Percentiles rank a stretch among this genome's conserved stretches.
These are phyloP conservation scores for Dipteronia sinensis DNA, from an alignment of 345 rosid genomes.

Conservation along the genomic window DNA sequence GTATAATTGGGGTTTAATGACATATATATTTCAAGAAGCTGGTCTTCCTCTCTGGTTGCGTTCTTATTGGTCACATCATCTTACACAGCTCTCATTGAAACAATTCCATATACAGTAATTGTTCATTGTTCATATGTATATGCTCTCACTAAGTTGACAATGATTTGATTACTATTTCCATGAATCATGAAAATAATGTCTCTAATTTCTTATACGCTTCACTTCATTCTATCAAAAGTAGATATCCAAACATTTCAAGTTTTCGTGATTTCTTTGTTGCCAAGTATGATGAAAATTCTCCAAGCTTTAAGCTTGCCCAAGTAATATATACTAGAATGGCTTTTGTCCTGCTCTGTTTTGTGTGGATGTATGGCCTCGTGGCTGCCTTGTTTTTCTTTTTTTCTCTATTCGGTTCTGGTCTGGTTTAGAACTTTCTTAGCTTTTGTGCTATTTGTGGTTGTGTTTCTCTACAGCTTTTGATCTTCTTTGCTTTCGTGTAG, in stretches of 20 bases:
- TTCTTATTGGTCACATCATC: constrained; percentile 93
- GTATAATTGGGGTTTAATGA: constrained; percentile 18
- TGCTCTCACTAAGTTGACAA: constrained; percentile 15
- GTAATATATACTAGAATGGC: constrained; percentile 51
- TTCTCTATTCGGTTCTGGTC: no score
- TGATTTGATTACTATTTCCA: constrained; percentile 12
- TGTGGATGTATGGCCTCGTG: no score
- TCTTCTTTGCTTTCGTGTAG: no score
- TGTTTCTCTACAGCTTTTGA: no score
- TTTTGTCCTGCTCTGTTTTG: no score
- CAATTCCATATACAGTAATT: constrained; percentile 94
- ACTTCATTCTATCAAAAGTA: constrained; percentile 93
- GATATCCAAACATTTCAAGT: constrained; percentile 82
- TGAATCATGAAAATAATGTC: constrained; percentile 14
- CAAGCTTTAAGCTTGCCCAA: constrained; percentile 96
- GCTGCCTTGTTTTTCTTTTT: no score
- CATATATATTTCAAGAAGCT: constrained; percentile 99
- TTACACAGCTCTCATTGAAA: constrained; percentile 97
- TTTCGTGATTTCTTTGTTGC: constrained; percentile 92
- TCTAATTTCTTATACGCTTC: constrained; percentile 69
- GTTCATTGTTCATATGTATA: constrained; percentile 3
- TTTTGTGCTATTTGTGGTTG: no score
- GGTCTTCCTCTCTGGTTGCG: constrained; percentile 99
- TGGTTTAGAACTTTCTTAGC: no score
- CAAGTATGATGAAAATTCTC: constrained; percentile 81